phyloP scores from a whole-genome alignment of 305 asterid genomes.

The Fraxinus dipetala region DNA sequence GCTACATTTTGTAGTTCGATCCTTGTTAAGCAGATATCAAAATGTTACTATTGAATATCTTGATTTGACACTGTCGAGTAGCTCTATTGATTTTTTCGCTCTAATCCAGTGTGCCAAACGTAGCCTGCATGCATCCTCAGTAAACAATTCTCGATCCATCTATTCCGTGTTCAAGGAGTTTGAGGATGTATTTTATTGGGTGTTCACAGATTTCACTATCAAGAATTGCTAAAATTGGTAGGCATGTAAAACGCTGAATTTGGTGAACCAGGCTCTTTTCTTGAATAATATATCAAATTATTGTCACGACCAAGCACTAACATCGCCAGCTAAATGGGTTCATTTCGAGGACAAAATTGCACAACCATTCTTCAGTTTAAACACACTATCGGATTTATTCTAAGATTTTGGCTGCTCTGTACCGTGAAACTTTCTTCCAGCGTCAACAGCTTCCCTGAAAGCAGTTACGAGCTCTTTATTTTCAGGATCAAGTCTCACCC shows the following conservation, averaged over 20 bases:
- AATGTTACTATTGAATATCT: background rate
- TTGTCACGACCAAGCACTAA: background rate
- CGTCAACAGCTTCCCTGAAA: conserved; percentile 97
- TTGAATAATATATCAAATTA: background rate
- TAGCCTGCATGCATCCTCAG: background rate
- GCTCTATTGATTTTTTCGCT: background rate
- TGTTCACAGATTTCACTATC: background rate
- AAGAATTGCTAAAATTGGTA: background rate
- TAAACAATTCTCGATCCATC: background rate
- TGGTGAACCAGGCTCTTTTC: background rate
- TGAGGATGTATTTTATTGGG: background rate
- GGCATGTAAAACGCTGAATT: background rate
- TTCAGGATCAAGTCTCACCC: conserved; percentile 77
- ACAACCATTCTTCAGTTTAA: background rate
- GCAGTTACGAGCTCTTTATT: conserved; percentile 82
- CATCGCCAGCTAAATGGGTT: background rate
- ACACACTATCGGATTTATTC: background rate
- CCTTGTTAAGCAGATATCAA: background rate
- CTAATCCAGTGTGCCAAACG: background rate
- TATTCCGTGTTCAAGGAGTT: background rate
- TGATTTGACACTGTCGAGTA: background rate
- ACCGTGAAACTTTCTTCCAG: conserved; percentile 62
- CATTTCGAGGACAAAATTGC: background rate
- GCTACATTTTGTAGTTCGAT: background rate
- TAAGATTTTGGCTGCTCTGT: conserved; percentile 31